Evolutionary conservation across 1,139 yeast species (phyloP).

Genomic region (Saccharomycopsis hybrid): DNA sequence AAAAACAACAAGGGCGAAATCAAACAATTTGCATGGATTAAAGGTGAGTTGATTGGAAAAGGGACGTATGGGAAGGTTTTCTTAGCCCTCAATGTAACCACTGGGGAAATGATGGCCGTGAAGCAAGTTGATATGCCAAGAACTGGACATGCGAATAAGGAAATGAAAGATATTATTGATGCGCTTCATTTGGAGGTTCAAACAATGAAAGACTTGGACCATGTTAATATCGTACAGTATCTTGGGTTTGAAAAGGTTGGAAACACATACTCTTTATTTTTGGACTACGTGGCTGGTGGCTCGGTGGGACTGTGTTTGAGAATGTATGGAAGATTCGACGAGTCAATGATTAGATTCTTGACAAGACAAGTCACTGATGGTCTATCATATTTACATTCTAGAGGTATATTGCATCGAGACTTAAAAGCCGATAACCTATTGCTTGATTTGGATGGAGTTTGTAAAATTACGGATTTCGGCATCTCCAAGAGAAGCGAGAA

Average conservation of each 20-base stretch:
- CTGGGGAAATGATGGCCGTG: slow-evolving; percentile 98
- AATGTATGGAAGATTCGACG: slow-evolving; percentile 82
- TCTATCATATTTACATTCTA: slow-evolving; percentile 73
- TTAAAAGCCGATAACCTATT: slow-evolving; percentile 91
- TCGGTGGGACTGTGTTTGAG: slow-evolving; percentile 85
- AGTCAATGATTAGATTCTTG: slow-evolving; percentile 61
- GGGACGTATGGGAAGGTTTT: slow-evolving; percentile 98
- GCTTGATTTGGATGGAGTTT: slow-evolving; percentile 85
- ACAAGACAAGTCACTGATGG: slow-evolving; percentile 82
- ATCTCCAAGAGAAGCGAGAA: slow-evolving; percentile 85
- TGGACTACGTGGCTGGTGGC: slow-evolving; percentile 98
- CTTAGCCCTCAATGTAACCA: slow-evolving; percentile 87
- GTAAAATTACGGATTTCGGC: slow-evolving; percentile 96
- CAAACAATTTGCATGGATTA: slow-evolving; percentile 93
- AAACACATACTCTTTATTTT: slow-evolving; percentile 71
- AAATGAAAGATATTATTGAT: slow-evolving; percentile 59
- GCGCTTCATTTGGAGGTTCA: slow-evolving; percentile 90
- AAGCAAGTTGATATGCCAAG: slow-evolving; percentile 79
- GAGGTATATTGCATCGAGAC: slow-evolving; percentile 90
- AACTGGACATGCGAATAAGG: slow-evolving; percentile 38
- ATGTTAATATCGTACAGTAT: slow-evolving; percentile 89
- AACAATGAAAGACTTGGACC: slow-evolving; percentile 91
- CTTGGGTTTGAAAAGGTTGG: slow-evolving; percentile 82
- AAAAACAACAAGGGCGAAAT: slow-evolving; percentile 60
- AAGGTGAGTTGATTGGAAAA: slow-evolving; percentile 93